Conservation (phyloP, 208 protist species). For the Kentomonas sorsogonicus region DNA sequence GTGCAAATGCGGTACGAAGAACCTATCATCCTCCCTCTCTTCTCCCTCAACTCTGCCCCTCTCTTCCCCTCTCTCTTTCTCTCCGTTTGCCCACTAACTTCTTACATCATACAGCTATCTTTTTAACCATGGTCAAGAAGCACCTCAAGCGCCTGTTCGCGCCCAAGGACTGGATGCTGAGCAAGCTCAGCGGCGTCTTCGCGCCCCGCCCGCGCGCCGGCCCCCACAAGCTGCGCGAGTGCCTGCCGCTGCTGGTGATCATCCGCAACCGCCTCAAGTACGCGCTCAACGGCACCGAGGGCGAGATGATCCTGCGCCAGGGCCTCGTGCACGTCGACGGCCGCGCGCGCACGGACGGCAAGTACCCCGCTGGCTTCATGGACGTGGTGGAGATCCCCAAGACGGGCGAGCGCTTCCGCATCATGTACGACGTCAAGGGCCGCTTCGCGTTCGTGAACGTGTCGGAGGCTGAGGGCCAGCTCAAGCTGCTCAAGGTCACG, state of each 20-base stretch:
- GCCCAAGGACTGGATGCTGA: conserved; percentile 99
- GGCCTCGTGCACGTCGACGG: conserved; percentile 96
- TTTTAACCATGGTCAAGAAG: conserved; percentile 93
- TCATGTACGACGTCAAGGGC: conserved; percentile 99
- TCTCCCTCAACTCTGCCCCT: conserved; percentile 7
- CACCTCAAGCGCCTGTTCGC: conserved; percentile 99
- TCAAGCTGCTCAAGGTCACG: conserved; percentile 97
- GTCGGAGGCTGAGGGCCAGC: conserved; percentile 89
- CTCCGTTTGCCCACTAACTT: background rate
- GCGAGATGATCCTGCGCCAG: conserved; percentile 96
- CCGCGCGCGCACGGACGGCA: conserved; percentile 95
- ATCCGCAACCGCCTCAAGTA: conserved; percentile 95
- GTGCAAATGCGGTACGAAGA: too few relatives aligned
- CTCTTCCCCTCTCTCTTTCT: conserved; percentile 5
- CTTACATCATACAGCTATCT: background rate
- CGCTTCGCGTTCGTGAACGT: conserved; percentile 97
- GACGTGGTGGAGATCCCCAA: conserved; percentile 97
- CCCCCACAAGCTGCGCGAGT: conserved; percentile 97
- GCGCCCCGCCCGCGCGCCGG: conserved; percentile 96
- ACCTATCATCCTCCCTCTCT: background rate
- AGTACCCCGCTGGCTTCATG: conserved; percentile 99
- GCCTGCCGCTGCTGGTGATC: conserved; percentile 79
- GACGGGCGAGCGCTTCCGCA: conserved; percentile 97
- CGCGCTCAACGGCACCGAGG: conserved; percentile 96
- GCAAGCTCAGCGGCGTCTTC: conserved; percentile 98